Evolutionary conservation across 2,329 filamentous ascomycete species (phyloP).

Genomic region (Apiospora malaysiana): DNA sequence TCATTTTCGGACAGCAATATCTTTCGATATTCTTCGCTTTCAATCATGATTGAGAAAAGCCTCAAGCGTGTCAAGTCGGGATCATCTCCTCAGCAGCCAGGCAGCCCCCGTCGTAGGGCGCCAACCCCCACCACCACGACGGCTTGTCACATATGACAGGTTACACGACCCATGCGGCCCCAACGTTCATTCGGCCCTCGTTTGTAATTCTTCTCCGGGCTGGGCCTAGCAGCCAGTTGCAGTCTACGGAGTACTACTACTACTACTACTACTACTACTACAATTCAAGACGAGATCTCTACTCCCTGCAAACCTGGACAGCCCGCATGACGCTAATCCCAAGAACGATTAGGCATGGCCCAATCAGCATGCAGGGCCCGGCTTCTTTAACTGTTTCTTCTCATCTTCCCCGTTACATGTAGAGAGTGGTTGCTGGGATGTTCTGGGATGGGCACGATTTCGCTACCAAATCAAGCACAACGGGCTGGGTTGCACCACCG

Average conservation of each 20-base stretch:
- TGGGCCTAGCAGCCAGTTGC: background rate
- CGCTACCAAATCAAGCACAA: background rate
- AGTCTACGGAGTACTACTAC: too few species aligned
- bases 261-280: too few species aligned
- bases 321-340: background rate
- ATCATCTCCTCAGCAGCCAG: background rate
- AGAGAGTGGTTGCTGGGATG: background rate
- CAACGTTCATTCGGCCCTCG: background rate
- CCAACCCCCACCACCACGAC: background rate
- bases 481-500: background rate
- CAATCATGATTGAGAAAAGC: background rate
- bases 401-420: background rate
- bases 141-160: background rate
- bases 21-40: too few species aligned
- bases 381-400: background rate
- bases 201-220: background rate
- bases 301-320: background rate
- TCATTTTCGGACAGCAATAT: background rate
- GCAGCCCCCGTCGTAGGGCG: background rate
- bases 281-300: constrained; percentile 4
- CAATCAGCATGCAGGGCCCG: background rate
- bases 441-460: background rate
- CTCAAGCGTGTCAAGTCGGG: background rate
- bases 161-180: background rate
- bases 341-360: background rate